phyloP scores from a whole-genome alignment of 768 basidiomycete genomes.

The Trichaptum fuscoviolaceum region DNA sequence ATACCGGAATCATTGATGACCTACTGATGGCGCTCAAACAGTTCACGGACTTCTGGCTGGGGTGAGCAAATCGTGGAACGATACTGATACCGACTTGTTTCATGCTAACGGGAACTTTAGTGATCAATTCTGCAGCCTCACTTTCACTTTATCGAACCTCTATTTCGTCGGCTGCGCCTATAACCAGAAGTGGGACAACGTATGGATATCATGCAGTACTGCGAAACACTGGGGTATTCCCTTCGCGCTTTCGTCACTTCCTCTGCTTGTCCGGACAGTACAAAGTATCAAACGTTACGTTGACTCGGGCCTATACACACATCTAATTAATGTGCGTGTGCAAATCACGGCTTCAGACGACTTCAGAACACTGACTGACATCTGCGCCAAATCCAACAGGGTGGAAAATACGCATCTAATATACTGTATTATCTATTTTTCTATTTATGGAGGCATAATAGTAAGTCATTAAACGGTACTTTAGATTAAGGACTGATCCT shows the following conservation, averaged over 20 bases:
- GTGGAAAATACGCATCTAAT: constrained; percentile 74
- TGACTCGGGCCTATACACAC: constrained; percentile 69
- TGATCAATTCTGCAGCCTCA: constrained; percentile 78
- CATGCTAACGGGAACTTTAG: constrained; percentile 28
- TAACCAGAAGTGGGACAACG: constrained; percentile 41
- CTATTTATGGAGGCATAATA: constrained; percentile 70
- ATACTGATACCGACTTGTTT: constrained; percentile 7
- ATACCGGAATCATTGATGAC: constrained; percentile 9
- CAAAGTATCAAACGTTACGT: constrained; percentile 86
- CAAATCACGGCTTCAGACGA: neutral
- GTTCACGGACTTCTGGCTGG: constrained; percentile 90
- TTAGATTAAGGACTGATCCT: neutral
- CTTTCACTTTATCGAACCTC: constrained; percentile 68
- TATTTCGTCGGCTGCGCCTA: constrained; percentile 77
- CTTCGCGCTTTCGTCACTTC: constrained; percentile 56
- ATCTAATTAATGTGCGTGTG: constrained; percentile 77
- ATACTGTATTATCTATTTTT: constrained; percentile 65
- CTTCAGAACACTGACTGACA: constrained; percentile 3
- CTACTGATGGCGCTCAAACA: constrained; percentile 20
- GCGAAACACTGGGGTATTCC: constrained; percentile 56
- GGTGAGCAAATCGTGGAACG: constrained; percentile 37
- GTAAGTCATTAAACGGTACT: constrained; percentile 23
- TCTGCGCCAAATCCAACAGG: constrained; percentile 38
- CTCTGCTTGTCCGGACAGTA: constrained; percentile 69
- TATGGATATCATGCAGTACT: constrained; percentile 43